These are phyloP conservation scores for Gomphus bonarii DNA, from an alignment of 1,284 basidiomycete species.

Conservation along the genomic window DNA sequence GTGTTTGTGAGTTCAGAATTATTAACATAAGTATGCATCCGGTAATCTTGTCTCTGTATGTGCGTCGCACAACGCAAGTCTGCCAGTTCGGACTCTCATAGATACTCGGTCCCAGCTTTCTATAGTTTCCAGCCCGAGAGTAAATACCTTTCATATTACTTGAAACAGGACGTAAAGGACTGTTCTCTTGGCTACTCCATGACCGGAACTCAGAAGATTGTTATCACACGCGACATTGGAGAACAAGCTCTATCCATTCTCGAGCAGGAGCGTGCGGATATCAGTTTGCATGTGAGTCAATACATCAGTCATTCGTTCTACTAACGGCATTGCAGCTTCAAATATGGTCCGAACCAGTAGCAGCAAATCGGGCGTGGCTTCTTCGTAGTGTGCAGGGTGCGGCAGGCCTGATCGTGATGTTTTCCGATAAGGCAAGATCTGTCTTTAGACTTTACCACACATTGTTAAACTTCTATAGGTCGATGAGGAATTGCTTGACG, in stretches of 20 bases:
- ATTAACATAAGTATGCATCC: not conserved
- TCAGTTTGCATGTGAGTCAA: not conserved
- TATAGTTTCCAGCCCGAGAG: slow-evolving; percentile 3
- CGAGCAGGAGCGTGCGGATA: slow-evolving; percentile 4
- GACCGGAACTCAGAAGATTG: slow-evolving; percentile 5
- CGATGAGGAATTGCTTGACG: slow-evolving; percentile 61
- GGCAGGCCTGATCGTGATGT: slow-evolving; percentile 54
- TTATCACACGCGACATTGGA: slow-evolving; percentile 10
- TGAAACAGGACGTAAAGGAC: not conserved
- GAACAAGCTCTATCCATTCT: slow-evolving; percentile 8
- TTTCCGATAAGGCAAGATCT: slow-evolving; percentile 56
- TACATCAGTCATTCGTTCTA: not conserved
- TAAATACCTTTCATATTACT: not conserved
- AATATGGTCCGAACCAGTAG: slow-evolving; percentile 57
- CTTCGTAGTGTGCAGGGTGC: slow-evolving; percentile 63
- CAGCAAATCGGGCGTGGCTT: slow-evolving; percentile 68
- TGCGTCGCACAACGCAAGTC: not conserved
- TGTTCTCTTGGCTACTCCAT: not conserved
- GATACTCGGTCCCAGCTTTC: not conserved
- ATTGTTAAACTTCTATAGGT: slow-evolving; percentile 33
- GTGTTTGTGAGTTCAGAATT: not conserved
- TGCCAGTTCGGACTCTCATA: not conserved
- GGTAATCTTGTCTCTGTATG: not conserved
- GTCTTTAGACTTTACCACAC: slow-evolving; percentile 12
- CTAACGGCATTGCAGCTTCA: slow-evolving; percentile 37